These are phyloP conservation scores for Penicillium pancosmium DNA, from an alignment of 495 filamentous ascomycete species.

Conservation along the genomic window DNA sequence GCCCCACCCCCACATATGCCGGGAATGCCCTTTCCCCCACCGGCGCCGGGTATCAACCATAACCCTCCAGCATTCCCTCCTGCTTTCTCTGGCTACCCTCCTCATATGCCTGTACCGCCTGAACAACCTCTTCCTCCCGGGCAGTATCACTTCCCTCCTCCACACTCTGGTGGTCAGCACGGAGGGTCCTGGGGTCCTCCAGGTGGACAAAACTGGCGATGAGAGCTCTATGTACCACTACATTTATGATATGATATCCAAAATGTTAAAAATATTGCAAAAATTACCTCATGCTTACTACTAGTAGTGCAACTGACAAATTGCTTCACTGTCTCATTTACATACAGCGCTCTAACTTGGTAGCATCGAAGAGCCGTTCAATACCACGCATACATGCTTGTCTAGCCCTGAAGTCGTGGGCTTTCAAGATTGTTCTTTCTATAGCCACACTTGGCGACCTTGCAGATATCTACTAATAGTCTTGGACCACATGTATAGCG, in stretches of 20 bases:
- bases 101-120: conserved; percentile 24
- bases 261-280: background rate
- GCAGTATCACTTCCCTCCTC: conserved; percentile 43
- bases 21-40: conserved; percentile 23
- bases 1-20: conserved; percentile 40
- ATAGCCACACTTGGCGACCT: too few relatives aligned
- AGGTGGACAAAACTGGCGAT: conserved; percentile 33
- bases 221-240: background rate
- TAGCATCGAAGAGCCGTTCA: too few relatives aligned
- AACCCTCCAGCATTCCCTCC: conserved; percentile 32
- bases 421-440: too few relatives aligned
- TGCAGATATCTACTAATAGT: too few relatives aligned
- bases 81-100: conserved; percentile 21
- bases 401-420: too few relatives aligned
- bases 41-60: conserved; percentile 20
- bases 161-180: conserved; percentile 31
- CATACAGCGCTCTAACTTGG: too few relatives aligned
- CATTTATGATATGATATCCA: background rate
- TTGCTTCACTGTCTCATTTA: background rate
- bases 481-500: too few relatives aligned
- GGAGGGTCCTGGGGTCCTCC: conserved; percentile 26
- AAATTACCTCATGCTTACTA: too few relatives aligned
- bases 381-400: too few relatives aligned
- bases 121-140: conserved; percentile 41
- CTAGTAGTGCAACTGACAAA: background rate